These are phyloP conservation scores for Calocera cornea DNA, from an alignment of 768 basidiomycete species.

Conservation along the genomic window DNA sequence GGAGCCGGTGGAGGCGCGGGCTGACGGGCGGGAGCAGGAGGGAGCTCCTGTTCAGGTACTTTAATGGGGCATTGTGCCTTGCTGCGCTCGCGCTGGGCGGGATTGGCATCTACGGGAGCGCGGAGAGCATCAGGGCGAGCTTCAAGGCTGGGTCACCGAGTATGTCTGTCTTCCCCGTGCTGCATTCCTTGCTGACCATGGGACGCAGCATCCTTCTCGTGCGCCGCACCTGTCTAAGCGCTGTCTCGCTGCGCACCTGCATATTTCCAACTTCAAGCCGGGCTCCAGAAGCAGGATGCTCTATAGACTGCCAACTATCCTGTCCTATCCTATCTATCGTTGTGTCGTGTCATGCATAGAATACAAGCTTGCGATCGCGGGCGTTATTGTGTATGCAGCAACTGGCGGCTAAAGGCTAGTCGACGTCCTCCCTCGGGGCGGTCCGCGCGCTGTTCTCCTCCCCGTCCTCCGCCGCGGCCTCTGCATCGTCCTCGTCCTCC, in stretches of 20 bases:
- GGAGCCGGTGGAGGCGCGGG: not conserved
- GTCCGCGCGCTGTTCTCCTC: too few relatives aligned
- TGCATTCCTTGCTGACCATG: not conserved
- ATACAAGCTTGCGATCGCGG: not conserved
- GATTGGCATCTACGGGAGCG: constrained; percentile 26
- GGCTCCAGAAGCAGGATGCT: too few relatives aligned
- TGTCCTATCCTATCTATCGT: not conserved
- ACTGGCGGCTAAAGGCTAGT: too few relatives aligned
- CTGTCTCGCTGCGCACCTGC: too few relatives aligned
- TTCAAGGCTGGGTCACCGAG: not conserved
- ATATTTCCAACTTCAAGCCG: too few relatives aligned
- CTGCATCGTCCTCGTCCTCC: constrained; percentile 1
- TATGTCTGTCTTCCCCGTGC: not conserved
- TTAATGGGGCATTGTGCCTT: constrained; percentile 36
- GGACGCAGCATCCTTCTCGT: not conserved
- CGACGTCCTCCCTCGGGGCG: too few relatives aligned
- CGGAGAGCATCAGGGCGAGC: constrained; percentile 1
- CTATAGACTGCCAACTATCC: too few relatives aligned
- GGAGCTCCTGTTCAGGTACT: constrained; percentile 35
- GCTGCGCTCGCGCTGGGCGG: constrained; percentile 38
- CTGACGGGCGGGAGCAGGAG: constrained; percentile 29
- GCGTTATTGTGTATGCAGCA: too few relatives aligned
- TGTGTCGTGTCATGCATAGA: constrained; percentile 2
- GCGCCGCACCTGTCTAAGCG: not conserved
- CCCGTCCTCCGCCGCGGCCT: not conserved